A percentile compares a stretch with the other conserved stretches of the same genome.
Conservation (phyloP, 2,329 filamentous ascomycete genomes). For the Albophoma yamanashiensis region DNA sequence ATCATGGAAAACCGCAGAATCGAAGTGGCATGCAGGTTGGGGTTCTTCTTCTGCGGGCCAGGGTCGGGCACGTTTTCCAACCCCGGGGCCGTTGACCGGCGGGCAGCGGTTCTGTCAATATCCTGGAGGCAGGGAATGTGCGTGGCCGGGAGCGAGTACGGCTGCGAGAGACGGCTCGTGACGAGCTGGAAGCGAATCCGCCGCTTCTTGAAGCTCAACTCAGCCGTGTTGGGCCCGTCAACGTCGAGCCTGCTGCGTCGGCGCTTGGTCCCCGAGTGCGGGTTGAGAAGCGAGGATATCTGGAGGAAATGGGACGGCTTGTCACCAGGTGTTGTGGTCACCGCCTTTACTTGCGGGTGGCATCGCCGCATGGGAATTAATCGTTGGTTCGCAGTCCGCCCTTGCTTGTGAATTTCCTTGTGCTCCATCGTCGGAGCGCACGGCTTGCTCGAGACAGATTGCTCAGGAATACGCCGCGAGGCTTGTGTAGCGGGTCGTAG, state of each 20-base stretch:
- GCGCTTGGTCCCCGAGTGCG: slow-evolving; percentile 31
- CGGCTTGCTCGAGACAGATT: not conserved
- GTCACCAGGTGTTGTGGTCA: not conserved
- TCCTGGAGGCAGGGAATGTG: slow-evolving; percentile 48
- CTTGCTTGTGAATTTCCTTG: not conserved
- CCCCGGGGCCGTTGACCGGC: slow-evolving; percentile 29
- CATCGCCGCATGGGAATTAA: not conserved
- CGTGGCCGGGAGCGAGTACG: slow-evolving; percentile 58
- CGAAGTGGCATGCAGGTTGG: slow-evolving; percentile 35
- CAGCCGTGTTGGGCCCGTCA: slow-evolving; percentile 42
- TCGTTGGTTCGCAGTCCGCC: not conserved
- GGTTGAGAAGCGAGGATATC: slow-evolving; percentile 4
- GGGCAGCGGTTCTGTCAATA: slow-evolving; percentile 19
- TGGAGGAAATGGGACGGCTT: slow-evolving; percentile 1
- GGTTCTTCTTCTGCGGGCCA: slow-evolving; percentile 23
- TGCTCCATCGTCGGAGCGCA: not conserved
- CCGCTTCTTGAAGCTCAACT: slow-evolving; percentile 53
- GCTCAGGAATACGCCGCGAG: not conserved
- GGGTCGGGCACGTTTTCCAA: slow-evolving; percentile 5
- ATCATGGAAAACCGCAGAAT: slow-evolving; percentile 56
- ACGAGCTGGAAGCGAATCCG: slow-evolving; percentile 52
- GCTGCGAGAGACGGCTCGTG: slow-evolving; percentile 59
- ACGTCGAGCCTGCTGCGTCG: slow-evolving; percentile 44
- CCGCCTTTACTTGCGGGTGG: not conserved
- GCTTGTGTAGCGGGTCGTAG: not conserved